These are phyloP conservation scores for Hymenoscyphus scutula DNA, from an alignment of 2,329 filamentous ascomycete species.

Conservation along the genomic window DNA sequence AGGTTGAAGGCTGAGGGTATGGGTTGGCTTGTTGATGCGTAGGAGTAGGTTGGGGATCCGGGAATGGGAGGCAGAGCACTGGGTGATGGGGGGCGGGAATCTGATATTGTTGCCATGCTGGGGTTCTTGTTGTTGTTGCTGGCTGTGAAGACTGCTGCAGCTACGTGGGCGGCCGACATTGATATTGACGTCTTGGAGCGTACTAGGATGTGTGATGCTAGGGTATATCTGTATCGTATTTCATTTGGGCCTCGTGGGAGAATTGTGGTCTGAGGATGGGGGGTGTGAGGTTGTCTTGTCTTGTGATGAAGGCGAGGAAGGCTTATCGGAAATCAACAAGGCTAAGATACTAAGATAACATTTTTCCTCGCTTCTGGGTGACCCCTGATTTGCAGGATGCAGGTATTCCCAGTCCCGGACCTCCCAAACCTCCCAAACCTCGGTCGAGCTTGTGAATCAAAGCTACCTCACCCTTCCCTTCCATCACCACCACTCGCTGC, in stretches of 20 bases:
- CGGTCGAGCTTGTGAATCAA: conserved; percentile 2
- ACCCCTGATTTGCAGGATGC: conserved; percentile 7
- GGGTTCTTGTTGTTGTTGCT: no score
- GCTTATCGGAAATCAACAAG: conserved; percentile 21
- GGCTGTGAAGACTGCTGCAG: conserved; percentile 3
- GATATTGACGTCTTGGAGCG: not conserved
- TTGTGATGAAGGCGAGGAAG: no score
- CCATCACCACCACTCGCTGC: not conserved
- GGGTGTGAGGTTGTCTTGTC: conserved; percentile 15
- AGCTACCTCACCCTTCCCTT: not conserved
- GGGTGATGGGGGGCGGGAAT: conserved; percentile 43
- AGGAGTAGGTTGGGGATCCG: conserved; percentile 60
- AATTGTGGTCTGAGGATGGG: not conserved
- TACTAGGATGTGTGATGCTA: not conserved
- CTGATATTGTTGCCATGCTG: conserved; percentile 20
- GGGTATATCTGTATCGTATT: not conserved
- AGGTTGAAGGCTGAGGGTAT: conserved; percentile 55
- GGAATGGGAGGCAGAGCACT: conserved; percentile 61
- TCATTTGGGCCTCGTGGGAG: not conserved
- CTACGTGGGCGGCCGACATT: conserved; percentile 10
- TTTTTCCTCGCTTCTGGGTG: conserved; percentile 8
- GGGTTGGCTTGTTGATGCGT: conserved; percentile 61
- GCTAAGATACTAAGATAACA: conserved; percentile 22
- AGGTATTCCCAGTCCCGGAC: conserved; percentile 1
- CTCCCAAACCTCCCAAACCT: no score